Evolutionary conservation across 345 rosid species (phyloP).

Genomic region (Linum lewisii): DNA sequence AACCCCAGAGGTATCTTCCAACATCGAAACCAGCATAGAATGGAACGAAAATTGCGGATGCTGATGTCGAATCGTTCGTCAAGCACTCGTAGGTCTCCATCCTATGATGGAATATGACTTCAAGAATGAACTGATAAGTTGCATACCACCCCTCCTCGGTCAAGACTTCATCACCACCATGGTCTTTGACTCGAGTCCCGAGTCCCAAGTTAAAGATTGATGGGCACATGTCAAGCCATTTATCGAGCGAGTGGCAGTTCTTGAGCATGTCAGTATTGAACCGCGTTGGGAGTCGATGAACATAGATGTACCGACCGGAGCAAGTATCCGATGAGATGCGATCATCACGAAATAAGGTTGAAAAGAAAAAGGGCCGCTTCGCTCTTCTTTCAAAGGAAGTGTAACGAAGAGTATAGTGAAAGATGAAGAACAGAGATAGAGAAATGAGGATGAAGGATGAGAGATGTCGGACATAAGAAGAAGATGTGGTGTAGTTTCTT

Average conservation of each 20-base stretch:
- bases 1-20: background rate
- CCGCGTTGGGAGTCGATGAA: background rate
- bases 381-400: too few relatives aligned
- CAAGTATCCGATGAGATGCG: background rate
- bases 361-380: too few relatives aligned
- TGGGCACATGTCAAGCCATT: background rate
- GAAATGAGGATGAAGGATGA: too few relatives aligned
- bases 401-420: too few relatives aligned
- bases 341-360: too few relatives aligned
- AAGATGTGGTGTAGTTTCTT: too few relatives aligned
- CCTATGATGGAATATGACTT: too few relatives aligned
- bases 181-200: background rate
- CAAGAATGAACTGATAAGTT: background rate
- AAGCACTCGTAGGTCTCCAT: background rate
- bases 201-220: background rate
- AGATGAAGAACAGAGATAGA: too few relatives aligned
- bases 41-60: background rate
- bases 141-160: background rate
- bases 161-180: background rate
- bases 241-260: background rate
- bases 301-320: background rate
- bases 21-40: background rate
- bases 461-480: too few relatives aligned
- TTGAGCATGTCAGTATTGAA: background rate
- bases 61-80: background rate